Evolutionary conservation across 495 filamentous ascomycete species (phyloP), one percentile per base, ranked within the genome.

Genomic region (Penicillium silybi): DNA sequence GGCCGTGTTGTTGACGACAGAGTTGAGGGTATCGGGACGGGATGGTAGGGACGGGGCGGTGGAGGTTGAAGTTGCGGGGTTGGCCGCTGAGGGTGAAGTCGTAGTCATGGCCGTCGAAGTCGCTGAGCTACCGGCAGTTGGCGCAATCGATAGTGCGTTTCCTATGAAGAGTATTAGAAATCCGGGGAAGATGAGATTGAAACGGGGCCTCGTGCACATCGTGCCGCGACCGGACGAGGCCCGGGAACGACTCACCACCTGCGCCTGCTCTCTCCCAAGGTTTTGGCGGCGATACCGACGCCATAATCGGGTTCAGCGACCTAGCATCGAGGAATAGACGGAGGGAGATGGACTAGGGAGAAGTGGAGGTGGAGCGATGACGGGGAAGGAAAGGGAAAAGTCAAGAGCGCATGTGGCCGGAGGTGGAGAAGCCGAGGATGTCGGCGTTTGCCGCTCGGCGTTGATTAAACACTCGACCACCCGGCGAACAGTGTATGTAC

Each of bases 181-280:
- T 50, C 22, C 4, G 48, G 20, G 19, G 29, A 40, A 41, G 41
- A 43, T 16, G 35, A 35, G 50, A 49, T 41, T 27, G 54, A 43
- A 45, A 35, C 8, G 51, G 27, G 27, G 43, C 8, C n/a, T 23
- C 46, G 20, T 41, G 34, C 26, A 3, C 4, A 11, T 13, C 16
- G 25, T 39, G 19, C 20, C 32, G n/a, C 11, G 16, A 27, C 11
- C 41, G 38, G 8, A 10, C 39, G 46, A 38, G 38, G 52, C 48
- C 20, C 23, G 37, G 20, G 40, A 32, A 53, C 46, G 41, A 68
- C 65, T 84, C 76, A 75, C 79, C 68, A 59, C 81, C 72, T 52
- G 82, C 81, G 67, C 89, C 86, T 50, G 82, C 80, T 67, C 84
- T 82, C 73, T 97, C 92, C 92, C 92, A 97, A 17, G 92, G 92